Conservation (phyloP, 2,329 filamentous ascomycete species). For the Podosphaera fusca region DNA sequence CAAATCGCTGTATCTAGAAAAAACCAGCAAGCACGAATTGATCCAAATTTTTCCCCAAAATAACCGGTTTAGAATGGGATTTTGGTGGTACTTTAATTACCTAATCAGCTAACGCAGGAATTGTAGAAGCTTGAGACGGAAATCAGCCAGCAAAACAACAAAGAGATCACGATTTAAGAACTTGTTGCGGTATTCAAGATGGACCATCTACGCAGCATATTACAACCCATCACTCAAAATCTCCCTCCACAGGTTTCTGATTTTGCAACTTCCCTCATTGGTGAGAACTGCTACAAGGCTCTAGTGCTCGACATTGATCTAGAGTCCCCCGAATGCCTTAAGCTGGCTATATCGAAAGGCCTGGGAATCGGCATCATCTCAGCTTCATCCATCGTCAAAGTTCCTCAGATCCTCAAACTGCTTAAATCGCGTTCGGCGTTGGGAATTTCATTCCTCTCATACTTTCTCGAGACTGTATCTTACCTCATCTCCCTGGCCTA, state of each 20-base stretch:
- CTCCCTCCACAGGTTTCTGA: slow-evolving; percentile 55
- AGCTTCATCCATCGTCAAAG: slow-evolving; percentile 78
- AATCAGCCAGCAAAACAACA: too few species aligned
- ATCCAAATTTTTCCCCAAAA: too few species aligned
- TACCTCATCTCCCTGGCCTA: slow-evolving; percentile 84
- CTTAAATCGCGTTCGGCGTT: slow-evolving; percentile 55
- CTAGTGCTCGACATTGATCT: slow-evolving; percentile 70
- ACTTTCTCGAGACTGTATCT: slow-evolving; percentile 71
- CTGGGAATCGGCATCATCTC: slow-evolving; percentile 85
- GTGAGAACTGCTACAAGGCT: slow-evolving; percentile 61
- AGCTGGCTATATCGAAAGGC: slow-evolving; percentile 75
- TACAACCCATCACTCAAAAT: slow-evolving; percentile 46
- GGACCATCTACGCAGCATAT: slow-evolving; percentile 35
- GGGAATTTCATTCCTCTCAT: slow-evolving; percentile 74
- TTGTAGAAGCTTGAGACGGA: too few species aligned
- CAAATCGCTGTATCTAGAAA: too few species aligned
- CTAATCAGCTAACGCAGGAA: too few species aligned
- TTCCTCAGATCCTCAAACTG: slow-evolving; percentile 91
- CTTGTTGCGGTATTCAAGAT: slow-evolving; percentile 18
- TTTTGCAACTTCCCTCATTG: slow-evolving; percentile 57
- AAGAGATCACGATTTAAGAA: too few species aligned
- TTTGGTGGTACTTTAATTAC: too few species aligned
- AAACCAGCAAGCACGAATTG: too few species aligned
- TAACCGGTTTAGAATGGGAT: too few species aligned
- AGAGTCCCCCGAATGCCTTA: slow-evolving; percentile 55